These are phyloP conservation scores for Colletotrichum brevisporum DNA, from an alignment of 2,329 filamentous ascomycete genomes.

Conservation along the genomic window DNA sequence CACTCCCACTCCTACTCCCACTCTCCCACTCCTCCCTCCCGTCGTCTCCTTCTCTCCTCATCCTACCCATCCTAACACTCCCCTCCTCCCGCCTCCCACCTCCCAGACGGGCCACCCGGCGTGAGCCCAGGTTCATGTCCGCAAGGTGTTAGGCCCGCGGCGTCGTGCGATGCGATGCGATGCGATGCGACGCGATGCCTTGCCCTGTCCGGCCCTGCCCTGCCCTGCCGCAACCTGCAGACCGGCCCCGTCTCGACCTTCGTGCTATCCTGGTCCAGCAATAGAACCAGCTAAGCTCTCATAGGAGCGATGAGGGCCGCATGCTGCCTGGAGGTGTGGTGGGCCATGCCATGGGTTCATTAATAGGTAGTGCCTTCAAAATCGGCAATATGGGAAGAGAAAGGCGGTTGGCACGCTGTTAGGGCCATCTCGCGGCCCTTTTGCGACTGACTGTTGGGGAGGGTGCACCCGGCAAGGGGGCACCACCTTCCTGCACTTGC, in stretches of 20 bases:
- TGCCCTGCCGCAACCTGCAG: conserved; percentile 8
- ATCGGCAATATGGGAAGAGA: conserved; percentile 16
- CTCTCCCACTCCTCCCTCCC: conserved; percentile 12
- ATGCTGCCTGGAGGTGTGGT: conserved; percentile 29
- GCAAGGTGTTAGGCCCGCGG: conserved; percentile 24
- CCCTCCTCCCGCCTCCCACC: conserved; percentile 5
- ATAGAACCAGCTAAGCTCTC: conserved; percentile 22
- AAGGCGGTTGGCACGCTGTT: conserved; percentile 26
- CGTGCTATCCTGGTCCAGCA: conserved; percentile 18
- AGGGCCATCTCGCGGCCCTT: conserved; percentile 4
- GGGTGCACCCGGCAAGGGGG: conserved; percentile 25
- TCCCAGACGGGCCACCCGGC: conserved; percentile 19
- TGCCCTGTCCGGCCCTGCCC: conserved; percentile 15
- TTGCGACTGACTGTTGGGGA: conserved; percentile 4
- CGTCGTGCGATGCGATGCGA: conserved; percentile 27
- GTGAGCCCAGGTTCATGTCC: conserved; percentile 10
- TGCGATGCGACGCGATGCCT: conserved; percentile 24
- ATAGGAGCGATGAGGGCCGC: conserved; percentile 14
- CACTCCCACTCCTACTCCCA: conserved; percentile 29
- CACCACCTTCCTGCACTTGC: neutral
- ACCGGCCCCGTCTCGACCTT: conserved; percentile 14
- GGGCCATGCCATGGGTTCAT: conserved; percentile 29
- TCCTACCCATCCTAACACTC: neutral
- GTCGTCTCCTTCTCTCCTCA: conserved; percentile 5
- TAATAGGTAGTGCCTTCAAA: neutral